phyloP scores from a whole-genome alignment of 768 basidiomycete genomes.

The Glaciozyma antarctica region DNA sequence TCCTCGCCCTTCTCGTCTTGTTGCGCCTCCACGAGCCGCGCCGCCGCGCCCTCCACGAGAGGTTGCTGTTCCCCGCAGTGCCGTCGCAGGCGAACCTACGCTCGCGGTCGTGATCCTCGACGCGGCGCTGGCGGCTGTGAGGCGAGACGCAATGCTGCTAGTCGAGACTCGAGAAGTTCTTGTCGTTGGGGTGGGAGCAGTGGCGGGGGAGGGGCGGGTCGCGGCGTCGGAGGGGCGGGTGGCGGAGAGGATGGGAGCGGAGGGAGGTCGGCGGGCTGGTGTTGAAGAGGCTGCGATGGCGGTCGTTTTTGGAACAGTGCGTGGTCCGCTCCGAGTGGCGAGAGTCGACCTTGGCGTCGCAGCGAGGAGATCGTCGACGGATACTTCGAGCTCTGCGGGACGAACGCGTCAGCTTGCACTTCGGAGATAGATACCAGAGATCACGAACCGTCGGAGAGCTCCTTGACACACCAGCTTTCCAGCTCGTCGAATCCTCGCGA shows the following conservation, averaged over 20 bases:
- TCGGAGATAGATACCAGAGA: background rate
- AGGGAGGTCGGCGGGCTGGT: background rate
- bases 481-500: background rate
- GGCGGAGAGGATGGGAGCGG: background rate
- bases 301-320: background rate
- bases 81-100: background rate
- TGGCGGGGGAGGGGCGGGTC: background rate
- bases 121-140: background rate
- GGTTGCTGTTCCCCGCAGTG: background rate
- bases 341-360: background rate
- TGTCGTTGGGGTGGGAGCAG: background rate
- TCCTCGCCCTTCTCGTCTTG: background rate
- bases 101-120: background rate
- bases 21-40: background rate
- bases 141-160: background rate
- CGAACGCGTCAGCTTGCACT: background rate
- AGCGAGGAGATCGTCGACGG: background rate
- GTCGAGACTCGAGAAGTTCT: background rate
- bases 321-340: background rate
- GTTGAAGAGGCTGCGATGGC: background rate
- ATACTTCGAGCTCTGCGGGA: conserved; percentile 56
- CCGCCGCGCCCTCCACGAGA: background rate
- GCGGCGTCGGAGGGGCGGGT: too few species aligned
- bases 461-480: too few species aligned
- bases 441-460: too few species aligned